phyloP scores from a whole-genome alignment of 495 filamentous ascomycete genomes.

The Paragyromitra xinjiangensis region DNA sequence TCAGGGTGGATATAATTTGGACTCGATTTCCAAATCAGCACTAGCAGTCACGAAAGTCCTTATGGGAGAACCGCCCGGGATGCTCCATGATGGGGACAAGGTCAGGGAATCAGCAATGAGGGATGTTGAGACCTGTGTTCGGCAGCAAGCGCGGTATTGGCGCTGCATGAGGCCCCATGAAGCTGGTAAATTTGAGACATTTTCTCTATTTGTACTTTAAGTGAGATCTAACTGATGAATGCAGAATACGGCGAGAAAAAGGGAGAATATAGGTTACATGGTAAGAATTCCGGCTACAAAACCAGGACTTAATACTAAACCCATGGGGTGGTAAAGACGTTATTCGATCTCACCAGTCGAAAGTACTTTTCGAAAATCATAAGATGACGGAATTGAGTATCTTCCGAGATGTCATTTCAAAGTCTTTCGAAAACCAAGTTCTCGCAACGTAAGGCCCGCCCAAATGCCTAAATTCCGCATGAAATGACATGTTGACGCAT shows the following conservation, averaged over 20 bases:
- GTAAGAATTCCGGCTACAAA: conserved; percentile 19
- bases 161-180: conserved; percentile 66
- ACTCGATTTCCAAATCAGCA: conserved; percentile 89
- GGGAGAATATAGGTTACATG: conserved; percentile 46
- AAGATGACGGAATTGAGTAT: conserved; percentile 80
- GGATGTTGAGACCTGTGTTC: conserved; percentile 64
- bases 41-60: conserved; percentile 89
- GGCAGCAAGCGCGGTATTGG: conserved; percentile 68
- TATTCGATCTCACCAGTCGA: conserved; percentile 75
- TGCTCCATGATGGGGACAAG: conserved; percentile 63
- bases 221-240: conserved; percentile 10
- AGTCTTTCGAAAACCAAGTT: conserved; percentile 87
- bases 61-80: conserved; percentile 91
- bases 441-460: conserved; percentile 69
- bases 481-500: conserved; percentile 28
- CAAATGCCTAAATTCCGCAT: neutral
- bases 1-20: conserved; percentile 90
- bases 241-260: conserved; percentile 39
- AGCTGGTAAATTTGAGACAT: conserved; percentile 29
- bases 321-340: conserved; percentile 67
- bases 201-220: neutral
- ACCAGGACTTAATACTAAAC: conserved; percentile 59
- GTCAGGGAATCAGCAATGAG: conserved; percentile 60
- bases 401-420: conserved; percentile 72
- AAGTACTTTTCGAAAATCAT: conserved; percentile 72